Evolutionary conservation across 2,329 filamentous ascomycete species (phyloP), one percentile per base, ranked within the genome.

Genomic region (Alternaria gaisen): DNA sequence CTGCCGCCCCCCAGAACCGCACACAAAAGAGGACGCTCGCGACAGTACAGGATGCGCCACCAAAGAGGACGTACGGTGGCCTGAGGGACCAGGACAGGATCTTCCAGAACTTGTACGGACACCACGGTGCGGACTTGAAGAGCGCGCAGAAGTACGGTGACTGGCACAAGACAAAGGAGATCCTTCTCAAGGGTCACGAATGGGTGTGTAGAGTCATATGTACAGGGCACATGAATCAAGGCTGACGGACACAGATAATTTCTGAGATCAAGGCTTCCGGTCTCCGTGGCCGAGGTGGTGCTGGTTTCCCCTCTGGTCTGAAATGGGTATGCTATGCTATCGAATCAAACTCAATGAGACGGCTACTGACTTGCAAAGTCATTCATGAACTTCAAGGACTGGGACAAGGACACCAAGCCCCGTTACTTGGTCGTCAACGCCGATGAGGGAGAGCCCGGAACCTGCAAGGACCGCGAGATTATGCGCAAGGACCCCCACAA

Each of bases 401-500:
- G 95, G 95, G 94, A 99, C 76, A 97, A 99, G 84, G 95, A 98
- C 80, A 91, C 82, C 73, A 97, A 97, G 83, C 95, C 95, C 68
- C 90, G 95, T 76, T 99, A 99, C 79, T 86, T 99, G 56, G 94
- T 99, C 64, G 93, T 99, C 84, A 99, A 99, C 77, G 95, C 95
- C 70, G 95, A 99, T 80, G 95, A 99, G 84, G 95, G 95, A 76
- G 95, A 99, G 83, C 95, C 95, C 30, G 95, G 95, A 80, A 99
- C 95, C 55, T 99, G 95, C 90, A 99, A 99, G 85, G 95, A 99
- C 82, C 91, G 95, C 78, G 95, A 99, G 82, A 99, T 99, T 72
- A 99, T 99, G 95, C 93, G 95, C 83, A 99, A 99, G 84, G 95
- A 99, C 80, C 95, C 95, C 65, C 95, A 99, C 86, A 99, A 99